Evolutionary conservation across 306 rosid genomes (phyloP), one percentile per base, ranked within the genome.

Genomic region (Sphenostylis stenocarpa): DNA sequence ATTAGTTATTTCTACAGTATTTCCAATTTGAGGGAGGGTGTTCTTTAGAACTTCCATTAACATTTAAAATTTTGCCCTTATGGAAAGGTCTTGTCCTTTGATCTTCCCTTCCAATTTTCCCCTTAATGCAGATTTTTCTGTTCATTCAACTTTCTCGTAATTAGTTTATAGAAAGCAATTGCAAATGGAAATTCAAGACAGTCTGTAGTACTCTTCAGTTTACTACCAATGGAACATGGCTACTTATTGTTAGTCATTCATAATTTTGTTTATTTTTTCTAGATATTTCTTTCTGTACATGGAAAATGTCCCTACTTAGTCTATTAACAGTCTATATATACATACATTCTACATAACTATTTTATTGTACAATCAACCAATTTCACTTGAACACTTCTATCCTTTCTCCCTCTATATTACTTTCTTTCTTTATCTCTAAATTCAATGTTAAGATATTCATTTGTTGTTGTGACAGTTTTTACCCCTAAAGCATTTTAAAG

Each of bases 71-170:
- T 65, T 57, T 33, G 33, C 36, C 52, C 49, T 29, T 43, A 17
- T 45, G 65, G 24, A 72, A 65, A 20, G 53, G 52, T 69, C 16
- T 45, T 77, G 14, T 44, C 70, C 69, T 43, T 68, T 48, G n/a
- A 38, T 39, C 24, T 36, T 39, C 56, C 26, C n/a, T 55, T 55
- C 52, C 53, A 3, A 15, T 31, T 58, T 17, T 13, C 58, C 45
- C 23, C n/a, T 24, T 24, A 11, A 20, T 43, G 26, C 48, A 19
- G n/a, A 45, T 47, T 62, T 75, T 23, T 11, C 38, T 16, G 24
- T 26, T 26, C 28, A 45, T 64, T 72, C 64, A 47, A 56, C 51
- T 74, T 67, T 74, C 19, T 55, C 31, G 47, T 52, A 28, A 23
- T 16, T 67, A 45, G 29, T 24, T 58, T 44, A 14, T 31, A 0